phyloP scores from a whole-genome alignment of 495 filamentous ascomycete genomes.

The Lindgomyces ingoldianus region DNA sequence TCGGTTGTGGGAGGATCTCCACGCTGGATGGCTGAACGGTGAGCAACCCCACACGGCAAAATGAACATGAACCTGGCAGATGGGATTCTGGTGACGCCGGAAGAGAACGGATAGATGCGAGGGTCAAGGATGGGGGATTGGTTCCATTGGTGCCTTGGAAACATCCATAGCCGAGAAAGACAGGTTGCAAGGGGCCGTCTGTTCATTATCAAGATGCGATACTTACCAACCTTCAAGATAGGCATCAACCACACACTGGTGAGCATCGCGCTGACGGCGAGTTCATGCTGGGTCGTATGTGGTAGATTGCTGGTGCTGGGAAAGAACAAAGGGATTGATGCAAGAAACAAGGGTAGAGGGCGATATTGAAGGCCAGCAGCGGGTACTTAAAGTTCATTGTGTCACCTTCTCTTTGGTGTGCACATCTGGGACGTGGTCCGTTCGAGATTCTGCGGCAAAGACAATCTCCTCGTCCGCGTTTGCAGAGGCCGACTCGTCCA shows the following conservation, averaged over 20 bases:
- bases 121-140: constrained; percentile 15
- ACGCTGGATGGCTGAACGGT: constrained; percentile 6
- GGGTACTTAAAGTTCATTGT: not conserved
- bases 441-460: constrained; percentile 24
- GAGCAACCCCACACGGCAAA: constrained; percentile 35
- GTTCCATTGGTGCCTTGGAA: constrained; percentile 21
- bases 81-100: constrained; percentile 23
- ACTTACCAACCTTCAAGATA: not conserved
- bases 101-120: constrained; percentile 18
- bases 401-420: constrained; percentile 16
- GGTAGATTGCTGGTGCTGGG: not conserved
- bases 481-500: constrained; percentile 9
- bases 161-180: not conserved
- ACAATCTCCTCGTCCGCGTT: not conserved
- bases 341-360: not conserved
- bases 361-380: not conserved
- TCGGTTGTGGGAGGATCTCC: constrained; percentile 12
- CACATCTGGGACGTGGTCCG: constrained; percentile 13
- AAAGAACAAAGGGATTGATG: not conserved
- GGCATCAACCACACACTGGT: not conserved
- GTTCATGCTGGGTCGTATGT: not conserved
- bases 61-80: constrained; percentile 28
- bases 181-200: not conserved
- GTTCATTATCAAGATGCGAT: not conserved
- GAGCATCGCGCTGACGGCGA: not conserved